Percentiles rank a stretch among this genome's conserved stretches.
Evolutionary conservation across 208 protist genomes (phyloP).

Genomic region (Leishmania gerbilli): DNA sequence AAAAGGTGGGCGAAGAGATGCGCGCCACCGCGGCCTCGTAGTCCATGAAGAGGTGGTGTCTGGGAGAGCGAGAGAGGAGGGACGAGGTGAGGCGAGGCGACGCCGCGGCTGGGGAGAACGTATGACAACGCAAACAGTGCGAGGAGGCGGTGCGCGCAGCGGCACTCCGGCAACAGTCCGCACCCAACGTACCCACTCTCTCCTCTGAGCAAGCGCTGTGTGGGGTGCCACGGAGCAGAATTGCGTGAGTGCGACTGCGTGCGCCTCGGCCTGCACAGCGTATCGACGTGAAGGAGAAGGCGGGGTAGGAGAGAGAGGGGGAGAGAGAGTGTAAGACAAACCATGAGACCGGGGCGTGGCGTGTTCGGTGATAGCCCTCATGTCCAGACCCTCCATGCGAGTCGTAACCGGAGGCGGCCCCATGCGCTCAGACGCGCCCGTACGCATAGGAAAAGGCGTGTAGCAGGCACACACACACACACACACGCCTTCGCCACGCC

Average conservation of each 20-base stretch:
- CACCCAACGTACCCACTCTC: not conserved
- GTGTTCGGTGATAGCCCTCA: not conserved
- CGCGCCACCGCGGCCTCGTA: conserved; percentile 4
- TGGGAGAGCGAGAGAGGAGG: not conserved
- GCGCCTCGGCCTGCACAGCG: not conserved
- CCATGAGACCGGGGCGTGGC: not conserved
- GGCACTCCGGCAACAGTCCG: not conserved
- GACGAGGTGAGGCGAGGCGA: not conserved
- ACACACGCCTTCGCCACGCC: not conserved
- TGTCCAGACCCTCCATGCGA: not conserved
- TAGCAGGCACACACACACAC: not conserved
- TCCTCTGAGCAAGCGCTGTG: not conserved
- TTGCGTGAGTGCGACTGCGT: not conserved
- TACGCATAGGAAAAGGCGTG: not conserved
- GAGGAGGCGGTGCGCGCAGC: not conserved
- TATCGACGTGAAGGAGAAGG: not conserved
- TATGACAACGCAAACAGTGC: no score
- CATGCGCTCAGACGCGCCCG: not conserved
- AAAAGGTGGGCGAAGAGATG: not conserved
- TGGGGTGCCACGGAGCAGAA: not conserved
- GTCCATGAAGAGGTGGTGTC: conserved; percentile 1
- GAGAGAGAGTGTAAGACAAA: not conserved
- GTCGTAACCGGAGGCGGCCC: not conserved
- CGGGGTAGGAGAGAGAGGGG: not conserved
- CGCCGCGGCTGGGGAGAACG: not conserved